Base-by-base conservation (phyloP, 2,329 filamentous ascomycete species). In the Apiospora rasikravindrae region DNA sequence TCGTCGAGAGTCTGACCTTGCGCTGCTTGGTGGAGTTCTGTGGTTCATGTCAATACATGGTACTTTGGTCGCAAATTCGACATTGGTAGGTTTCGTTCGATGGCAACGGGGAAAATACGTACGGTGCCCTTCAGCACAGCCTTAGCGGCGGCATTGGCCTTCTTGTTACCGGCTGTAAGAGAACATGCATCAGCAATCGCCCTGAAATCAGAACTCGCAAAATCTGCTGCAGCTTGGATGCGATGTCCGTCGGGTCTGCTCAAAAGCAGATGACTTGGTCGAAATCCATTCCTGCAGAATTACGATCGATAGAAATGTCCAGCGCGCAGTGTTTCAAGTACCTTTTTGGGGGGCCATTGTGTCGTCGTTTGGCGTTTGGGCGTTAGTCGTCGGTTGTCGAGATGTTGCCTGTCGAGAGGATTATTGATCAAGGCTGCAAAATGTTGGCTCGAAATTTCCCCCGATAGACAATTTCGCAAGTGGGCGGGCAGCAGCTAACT, bases 61-160 rank as follows among this genome's bases (percentile, higher is more conserved):
- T 49, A 6, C 68, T 47, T 8, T 33, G 29, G 33, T 66, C 40
- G 57, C 57, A 14, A 37, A 40, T 64, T 40, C 26, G 26, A 57
- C 14, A 57, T 33, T 4, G 64, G 16, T 8, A n/a, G 19, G 26
- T 24, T 42, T 42, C 33, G 24, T 45, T 10, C 2, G 10, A 29
- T 37, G 33, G 26, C 26, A 22, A 51, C 14, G n/a, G 37, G n/a
- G 24, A 29, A 10, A 22, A 64, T 57, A 92, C 94, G 89, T 95
- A 97, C 94, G 57, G 57, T 64, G 86, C 95, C 96, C 88, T 94
- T 94, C 82, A 98, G 92, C 83, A 95, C 93, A 85, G 96, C 94
- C 91, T 99, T 98, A 82, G 96, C 94, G 85, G 96, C 96, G 84
- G 92, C 92, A 82, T 92, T 93, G 87, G 96, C 96, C 91, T 97